Percentiles rank a stretch among this genome's conserved stretches.
Evolutionary conservation across 306 rosid species (phyloP).

Genomic region (Vigna trinervia): DNA sequence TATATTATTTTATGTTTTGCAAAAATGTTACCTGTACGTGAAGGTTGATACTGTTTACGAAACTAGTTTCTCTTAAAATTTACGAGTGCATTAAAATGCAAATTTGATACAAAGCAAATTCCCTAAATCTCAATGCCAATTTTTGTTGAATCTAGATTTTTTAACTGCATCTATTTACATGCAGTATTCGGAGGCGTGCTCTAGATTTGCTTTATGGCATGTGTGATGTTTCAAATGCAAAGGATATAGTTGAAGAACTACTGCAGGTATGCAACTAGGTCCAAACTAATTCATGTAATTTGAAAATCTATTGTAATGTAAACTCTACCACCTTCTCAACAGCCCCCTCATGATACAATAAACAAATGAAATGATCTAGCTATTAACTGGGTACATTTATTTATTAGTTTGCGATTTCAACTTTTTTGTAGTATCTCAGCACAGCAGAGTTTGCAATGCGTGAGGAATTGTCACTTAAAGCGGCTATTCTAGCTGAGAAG

Average conservation of each 20-base stretch:
- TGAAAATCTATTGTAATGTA: conserved; percentile 22
- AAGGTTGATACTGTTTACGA: neutral
- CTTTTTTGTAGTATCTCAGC: conserved; percentile 86
- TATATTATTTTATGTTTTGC: neutral
- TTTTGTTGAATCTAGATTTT: conserved; percentile 32
- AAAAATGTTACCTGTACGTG: neutral
- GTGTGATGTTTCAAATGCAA: conserved; percentile 99
- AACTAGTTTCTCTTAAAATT: neutral
- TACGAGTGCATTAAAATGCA: neutral
- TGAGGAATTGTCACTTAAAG: conserved; percentile 96
- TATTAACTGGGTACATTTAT: conserved; percentile 42
- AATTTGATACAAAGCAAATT: conserved; percentile 13
- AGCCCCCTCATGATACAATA: conserved; percentile 2
- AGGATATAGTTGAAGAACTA: conserved; percentile 97
- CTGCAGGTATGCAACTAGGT: conserved; percentile 72
- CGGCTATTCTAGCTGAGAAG: conserved; percentile 99
- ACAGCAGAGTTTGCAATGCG: conserved; percentile 99
- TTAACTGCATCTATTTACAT: conserved; percentile 45
- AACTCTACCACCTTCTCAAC: neutral
- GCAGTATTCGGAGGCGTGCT: conserved; percentile 98
- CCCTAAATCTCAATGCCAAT: neutral
- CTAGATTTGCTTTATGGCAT: conserved; percentile 99
- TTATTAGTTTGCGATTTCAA: conserved; percentile 46
- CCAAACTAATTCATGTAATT: conserved; percentile 36
- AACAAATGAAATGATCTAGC: neutral